A percentile compares a stretch with the other conserved stretches of the same genome.
phyloP scores from a whole-genome alignment of 192 early-diverging fungal genomes.

The Dissophora ornata region DNA sequence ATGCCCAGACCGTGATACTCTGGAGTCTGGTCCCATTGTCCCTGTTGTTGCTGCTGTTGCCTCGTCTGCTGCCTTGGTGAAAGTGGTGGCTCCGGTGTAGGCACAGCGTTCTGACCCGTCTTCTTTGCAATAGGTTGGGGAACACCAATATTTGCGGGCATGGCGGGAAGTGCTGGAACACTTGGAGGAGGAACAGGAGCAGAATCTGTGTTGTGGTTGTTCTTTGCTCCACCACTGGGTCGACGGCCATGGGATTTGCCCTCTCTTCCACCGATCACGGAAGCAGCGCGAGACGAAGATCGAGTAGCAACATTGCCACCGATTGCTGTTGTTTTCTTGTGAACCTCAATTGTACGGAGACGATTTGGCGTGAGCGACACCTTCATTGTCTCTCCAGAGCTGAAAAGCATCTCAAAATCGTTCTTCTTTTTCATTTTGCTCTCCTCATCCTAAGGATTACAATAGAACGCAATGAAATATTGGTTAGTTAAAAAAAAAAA shows the following conservation, averaged over 20 bases:
- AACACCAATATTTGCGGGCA: constrained; percentile 36
- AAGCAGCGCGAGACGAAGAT: constrained; percentile 45
- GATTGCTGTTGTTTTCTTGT: constrained; percentile 21
- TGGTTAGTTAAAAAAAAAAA: too few relatives aligned
- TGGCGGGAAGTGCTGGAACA: constrained; percentile 32
- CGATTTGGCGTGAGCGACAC: constrained; percentile 68
- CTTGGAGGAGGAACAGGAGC: constrained; percentile 11
- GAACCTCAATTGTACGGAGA: constrained; percentile 67
- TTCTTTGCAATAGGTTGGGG: constrained; percentile 29
- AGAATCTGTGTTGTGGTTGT: background rate
- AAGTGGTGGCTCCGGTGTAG: background rate
- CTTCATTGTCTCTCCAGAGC: constrained; percentile 63
- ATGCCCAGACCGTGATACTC: constrained; percentile 44
- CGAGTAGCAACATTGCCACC: constrained; percentile 36
- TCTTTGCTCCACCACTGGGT: constrained; percentile 29
- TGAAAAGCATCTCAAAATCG: constrained; percentile 65
- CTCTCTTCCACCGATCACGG: constrained; percentile 31
- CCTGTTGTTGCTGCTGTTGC: constrained; percentile 25
- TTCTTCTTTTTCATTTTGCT: constrained; percentile 58
- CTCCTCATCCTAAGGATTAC: constrained; percentile 31
- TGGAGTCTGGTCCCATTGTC: background rate
- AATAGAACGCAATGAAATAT: too few relatives aligned
- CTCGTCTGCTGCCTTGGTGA: constrained; percentile 18
- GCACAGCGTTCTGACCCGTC: constrained; percentile 1
- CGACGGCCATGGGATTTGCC: constrained; percentile 31